Percentiles rank a stretch among this genome's conserved stretches.
phyloP scores from a whole-genome alignment of 164 flowering plant species.

The Chimonanthus salicifolius region DNA sequence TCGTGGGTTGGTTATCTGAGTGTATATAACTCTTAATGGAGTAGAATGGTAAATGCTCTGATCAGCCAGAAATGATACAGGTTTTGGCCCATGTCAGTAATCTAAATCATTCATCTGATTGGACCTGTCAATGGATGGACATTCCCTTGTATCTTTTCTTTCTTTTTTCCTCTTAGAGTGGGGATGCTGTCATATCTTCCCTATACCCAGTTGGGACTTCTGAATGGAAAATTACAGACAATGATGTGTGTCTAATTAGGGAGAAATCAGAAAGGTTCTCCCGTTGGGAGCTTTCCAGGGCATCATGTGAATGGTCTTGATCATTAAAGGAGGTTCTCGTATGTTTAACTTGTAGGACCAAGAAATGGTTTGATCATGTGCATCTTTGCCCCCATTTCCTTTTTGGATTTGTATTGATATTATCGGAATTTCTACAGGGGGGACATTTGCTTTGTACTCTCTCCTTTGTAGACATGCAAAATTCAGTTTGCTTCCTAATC shows the following conservation, averaged over 20 bases:
- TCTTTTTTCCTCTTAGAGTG: too few relatives aligned
- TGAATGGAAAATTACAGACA: background rate
- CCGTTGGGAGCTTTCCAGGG: background rate
- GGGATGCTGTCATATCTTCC: background rate
- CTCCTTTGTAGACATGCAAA: conserved; percentile 66
- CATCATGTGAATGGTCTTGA: background rate
- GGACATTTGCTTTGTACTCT: conserved; percentile 63
- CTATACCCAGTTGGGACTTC: background rate
- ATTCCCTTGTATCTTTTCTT: background rate
- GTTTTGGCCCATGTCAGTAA: background rate
- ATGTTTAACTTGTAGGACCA: background rate
- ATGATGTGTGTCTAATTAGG: too few relatives aligned
- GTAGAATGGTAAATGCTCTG: background rate
- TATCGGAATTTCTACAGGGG: conserved; percentile 38
- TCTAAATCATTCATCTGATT: background rate
- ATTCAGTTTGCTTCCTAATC: conserved; percentile 53
- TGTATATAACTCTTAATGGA: background rate
- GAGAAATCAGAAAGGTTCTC: too few relatives aligned
- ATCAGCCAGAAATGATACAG: background rate
- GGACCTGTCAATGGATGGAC: background rate
- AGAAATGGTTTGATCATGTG: background rate
- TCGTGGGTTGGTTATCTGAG: background rate
- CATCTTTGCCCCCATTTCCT: background rate
- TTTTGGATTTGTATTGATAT: conserved; percentile 5
- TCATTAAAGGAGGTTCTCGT: background rate